Evolutionary conservation across 768 basidiomycete genomes (phyloP).

Genomic region (Hericium alpestre): DNA sequence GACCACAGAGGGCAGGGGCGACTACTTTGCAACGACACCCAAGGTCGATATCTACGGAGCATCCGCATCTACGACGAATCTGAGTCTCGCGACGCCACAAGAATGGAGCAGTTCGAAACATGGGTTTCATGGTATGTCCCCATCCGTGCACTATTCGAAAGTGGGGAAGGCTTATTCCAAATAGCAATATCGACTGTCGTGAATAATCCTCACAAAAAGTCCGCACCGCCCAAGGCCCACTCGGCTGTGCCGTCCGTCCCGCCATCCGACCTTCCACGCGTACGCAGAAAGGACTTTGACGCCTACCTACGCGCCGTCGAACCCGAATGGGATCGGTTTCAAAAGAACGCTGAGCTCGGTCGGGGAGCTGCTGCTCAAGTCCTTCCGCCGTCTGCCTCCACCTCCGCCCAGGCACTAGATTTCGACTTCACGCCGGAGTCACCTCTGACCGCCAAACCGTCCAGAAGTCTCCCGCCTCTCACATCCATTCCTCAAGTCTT

Average conservation of each 20-base stretch:
- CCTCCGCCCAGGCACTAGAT: neutral
- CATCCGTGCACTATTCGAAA: neutral
- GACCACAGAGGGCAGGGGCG: slow-evolving; percentile 55
- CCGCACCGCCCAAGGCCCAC: slow-evolving; percentile 82
- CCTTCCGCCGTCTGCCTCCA: slow-evolving; percentile 9
- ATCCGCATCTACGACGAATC: slow-evolving; percentile 33
- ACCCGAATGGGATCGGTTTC: slow-evolving; percentile 71
- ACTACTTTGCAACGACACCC: slow-evolving; percentile 39
- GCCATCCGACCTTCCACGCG: slow-evolving; percentile 69
- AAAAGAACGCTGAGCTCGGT: slow-evolving; percentile 30
- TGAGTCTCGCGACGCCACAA: slow-evolving; percentile 39
- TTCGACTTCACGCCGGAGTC: slow-evolving; percentile 7
- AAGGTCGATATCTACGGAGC: slow-evolving; percentile 36
- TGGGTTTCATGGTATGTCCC: slow-evolving; percentile 74
- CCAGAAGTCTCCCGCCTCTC: slow-evolving; percentile 51
- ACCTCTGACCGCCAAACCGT: slow-evolving; percentile 21
- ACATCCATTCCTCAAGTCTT: slow-evolving; percentile 72
- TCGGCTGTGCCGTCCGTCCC: slow-evolving; percentile 64
- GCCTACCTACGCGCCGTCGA: slow-evolving; percentile 62
- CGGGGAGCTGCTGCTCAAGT: slow-evolving; percentile 23
- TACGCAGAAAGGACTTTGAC: slow-evolving; percentile 76
- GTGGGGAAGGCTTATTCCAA: slow-evolving; percentile 2
- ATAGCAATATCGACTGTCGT: slow-evolving; percentile 89
- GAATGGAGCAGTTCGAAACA: slow-evolving; percentile 77
- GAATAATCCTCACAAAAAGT: slow-evolving; percentile 77